Percentiles rank a stretch among this genome's conserved stretches.
Conservation (phyloP, 371 early-diverging fungal species). For the Apophysomyces elegans region DNA sequence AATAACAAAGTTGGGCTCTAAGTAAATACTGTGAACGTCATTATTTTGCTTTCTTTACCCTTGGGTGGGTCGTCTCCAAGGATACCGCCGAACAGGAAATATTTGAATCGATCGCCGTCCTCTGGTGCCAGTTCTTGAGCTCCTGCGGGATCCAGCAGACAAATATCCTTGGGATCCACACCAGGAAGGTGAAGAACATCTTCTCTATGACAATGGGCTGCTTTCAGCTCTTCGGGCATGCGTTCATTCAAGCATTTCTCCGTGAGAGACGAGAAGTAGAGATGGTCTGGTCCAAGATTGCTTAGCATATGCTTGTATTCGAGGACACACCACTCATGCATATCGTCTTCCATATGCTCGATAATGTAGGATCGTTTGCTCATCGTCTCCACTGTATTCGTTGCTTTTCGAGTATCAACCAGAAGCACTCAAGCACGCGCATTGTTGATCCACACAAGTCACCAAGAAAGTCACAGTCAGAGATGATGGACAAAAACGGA, state of each 20-base stretch:
- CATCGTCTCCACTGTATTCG: not conserved
- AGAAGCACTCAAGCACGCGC: no score
- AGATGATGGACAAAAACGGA: no score
- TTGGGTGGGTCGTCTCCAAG: slow-evolving; percentile 72
- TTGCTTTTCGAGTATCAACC: no score
- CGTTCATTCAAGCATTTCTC: slow-evolving; percentile 49
- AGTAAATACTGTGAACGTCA: not conserved
- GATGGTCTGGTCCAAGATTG: slow-evolving; percentile 59
- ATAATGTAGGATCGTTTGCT: slow-evolving; percentile 56
- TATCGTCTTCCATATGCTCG: slow-evolving; percentile 80
- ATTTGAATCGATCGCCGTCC: slow-evolving; percentile 72
- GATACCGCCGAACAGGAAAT: slow-evolving; percentile 85
- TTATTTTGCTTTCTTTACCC: slow-evolving; percentile 42
- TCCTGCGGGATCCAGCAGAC: slow-evolving; percentile 77
- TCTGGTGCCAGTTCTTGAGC: slow-evolving; percentile 62
- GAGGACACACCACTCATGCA: slow-evolving; percentile 75
- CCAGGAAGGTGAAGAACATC: slow-evolving; percentile 65
- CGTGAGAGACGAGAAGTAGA: slow-evolving; percentile 64
- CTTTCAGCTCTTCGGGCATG: slow-evolving; percentile 57
- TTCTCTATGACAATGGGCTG: slow-evolving; percentile 61
- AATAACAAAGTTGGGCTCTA: no score
- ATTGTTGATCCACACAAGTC: no score
- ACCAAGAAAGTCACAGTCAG: no score
- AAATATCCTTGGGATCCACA: slow-evolving; percentile 62
- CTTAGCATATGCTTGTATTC: slow-evolving; percentile 81